Base-by-base conservation (phyloP, 768 basidiomycete species). In the Boletus huronensis region DNA sequence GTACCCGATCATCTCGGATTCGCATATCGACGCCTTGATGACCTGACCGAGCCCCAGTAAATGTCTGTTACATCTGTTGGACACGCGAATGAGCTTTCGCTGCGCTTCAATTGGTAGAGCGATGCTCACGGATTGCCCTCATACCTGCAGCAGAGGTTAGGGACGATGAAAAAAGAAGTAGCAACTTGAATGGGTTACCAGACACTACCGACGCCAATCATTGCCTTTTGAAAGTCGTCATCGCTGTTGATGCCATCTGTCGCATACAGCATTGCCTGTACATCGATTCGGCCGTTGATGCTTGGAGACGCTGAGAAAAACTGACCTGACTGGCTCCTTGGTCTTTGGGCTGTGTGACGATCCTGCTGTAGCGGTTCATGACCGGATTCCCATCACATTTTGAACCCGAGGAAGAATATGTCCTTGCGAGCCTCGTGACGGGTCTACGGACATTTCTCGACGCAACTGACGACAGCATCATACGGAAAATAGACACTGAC, bases 181-280 rank as follows among this genome's bases (percentile, higher is more conserved):
- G 48, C 36, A 29, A 46, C 39, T 16, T n/a, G 58, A 26, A 44
- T 19, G 40, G 75, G 87, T 70, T 67, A 94, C 97, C 97, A 99
- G 34, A 99, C 89, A 61, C 93, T 96, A 10, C 86, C 97, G 26
- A 99, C 85, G 47, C 97, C 97, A 52, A 99, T 90, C 95, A 98
- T 98, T 42, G 95, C 85, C 70, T 96, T 98, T 66, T 90, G 77
- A 58, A 99, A 89, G 75, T 99, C 97, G 2, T 77, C 80, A 59
- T 96, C 89, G 16, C 64, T 74, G 25, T 79, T 75, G 57, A 99
- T 82, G 29, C 92, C 95, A 34, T 98, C 97, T 1, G 97, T 99
- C n/a, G 94, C 97, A 73, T 94, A 99, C 46, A 99, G 77, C 97
- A 99, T 98, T 32, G 97, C 97, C 91, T 96, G 64, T 23, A 21